Percentiles rank a stretch among this genome's conserved stretches.
Conservation (phyloP, 371 early-diverging fungal genomes). For the Mortierella sp. region DNA sequence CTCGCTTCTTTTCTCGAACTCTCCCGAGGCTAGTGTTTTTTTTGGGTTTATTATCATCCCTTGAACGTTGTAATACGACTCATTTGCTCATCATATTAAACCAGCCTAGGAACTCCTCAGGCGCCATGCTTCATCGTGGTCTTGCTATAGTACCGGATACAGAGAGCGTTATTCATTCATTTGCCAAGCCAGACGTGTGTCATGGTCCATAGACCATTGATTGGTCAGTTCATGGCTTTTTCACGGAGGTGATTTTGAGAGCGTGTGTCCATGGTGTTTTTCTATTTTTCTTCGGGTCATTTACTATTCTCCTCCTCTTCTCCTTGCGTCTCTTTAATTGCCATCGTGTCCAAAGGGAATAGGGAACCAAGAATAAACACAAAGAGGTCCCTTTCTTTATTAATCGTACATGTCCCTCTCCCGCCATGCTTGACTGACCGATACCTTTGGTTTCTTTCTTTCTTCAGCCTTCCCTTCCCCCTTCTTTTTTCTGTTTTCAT, state of each 20-base stretch:
- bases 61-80: too few species aligned
- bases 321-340: background rate
- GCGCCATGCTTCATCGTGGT: too few species aligned
- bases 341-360: background rate
- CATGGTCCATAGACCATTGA: background rate
- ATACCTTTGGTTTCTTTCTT: background rate
- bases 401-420: background rate
- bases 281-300: background rate
- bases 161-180: background rate
- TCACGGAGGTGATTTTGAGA: background rate
- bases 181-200: background rate
- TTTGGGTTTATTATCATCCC: too few species aligned
- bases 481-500: background rate
- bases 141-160: too few species aligned
- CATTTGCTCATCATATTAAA: too few species aligned
- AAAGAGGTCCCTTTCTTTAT: background rate
- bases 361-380: background rate
- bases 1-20: too few species aligned
- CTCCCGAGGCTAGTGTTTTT: too few species aligned
- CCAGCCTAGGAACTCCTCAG: too few species aligned
- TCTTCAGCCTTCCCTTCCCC: background rate
- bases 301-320: background rate
- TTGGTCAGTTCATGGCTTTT: background rate
- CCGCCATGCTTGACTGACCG: background rate
- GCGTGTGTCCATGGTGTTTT: background rate